Evolutionary conservation across 352 stramenopile species (phyloP).

Genomic region (Pythium rhizo-oryzae): DNA sequence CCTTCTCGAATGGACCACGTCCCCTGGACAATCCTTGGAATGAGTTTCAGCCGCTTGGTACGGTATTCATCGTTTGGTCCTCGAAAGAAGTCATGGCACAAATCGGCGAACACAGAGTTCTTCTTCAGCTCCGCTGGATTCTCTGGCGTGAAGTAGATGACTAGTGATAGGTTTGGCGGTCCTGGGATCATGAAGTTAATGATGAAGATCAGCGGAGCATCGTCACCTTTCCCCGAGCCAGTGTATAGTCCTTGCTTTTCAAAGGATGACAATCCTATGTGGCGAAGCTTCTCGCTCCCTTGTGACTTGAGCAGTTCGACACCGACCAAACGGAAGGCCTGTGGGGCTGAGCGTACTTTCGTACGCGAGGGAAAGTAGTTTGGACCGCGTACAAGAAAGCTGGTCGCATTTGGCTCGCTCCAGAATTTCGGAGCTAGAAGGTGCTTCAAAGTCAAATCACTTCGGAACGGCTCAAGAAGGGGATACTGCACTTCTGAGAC

Average conservation of each 20-base stretch:
- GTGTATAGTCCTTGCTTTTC: slow-evolving; percentile 38
- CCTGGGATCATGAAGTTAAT: slow-evolving; percentile 86
- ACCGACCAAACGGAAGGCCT: slow-evolving; percentile 65
- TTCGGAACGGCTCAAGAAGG: slow-evolving; percentile 67
- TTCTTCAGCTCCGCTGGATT: slow-evolving; percentile 57
- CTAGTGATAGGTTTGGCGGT: slow-evolving; percentile 65
- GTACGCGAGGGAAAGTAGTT: slow-evolving; percentile 65
- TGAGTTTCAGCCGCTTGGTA: slow-evolving; percentile 88
- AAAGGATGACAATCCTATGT: slow-evolving; percentile 77
- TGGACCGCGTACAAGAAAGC: slow-evolving; percentile 67
- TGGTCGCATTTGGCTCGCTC: slow-evolving; percentile 70
- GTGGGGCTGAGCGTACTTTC: slow-evolving; percentile 61
- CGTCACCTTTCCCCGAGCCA: slow-evolving; percentile 15
- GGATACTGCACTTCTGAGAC: slow-evolving; percentile 63
- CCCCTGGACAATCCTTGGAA: slow-evolving; percentile 88
- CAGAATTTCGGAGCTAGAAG: slow-evolving; percentile 74
- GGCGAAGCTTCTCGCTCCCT: slow-evolving; percentile 47
- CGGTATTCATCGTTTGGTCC: slow-evolving; percentile 67
- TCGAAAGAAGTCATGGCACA: slow-evolving; percentile 66
- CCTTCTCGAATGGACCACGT: slow-evolving; percentile 89
- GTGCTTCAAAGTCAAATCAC: slow-evolving; percentile 55
- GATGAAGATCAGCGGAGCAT: slow-evolving; percentile 65
- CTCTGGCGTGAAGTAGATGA: slow-evolving; percentile 82
- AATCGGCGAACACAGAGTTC: slow-evolving; percentile 67
- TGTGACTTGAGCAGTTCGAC: slow-evolving; percentile 65